Percentiles rank a stretch among this genome's conserved stretches.
Conservation (phyloP, 2,329 filamentous ascomycete species). For the Pestalotiopsis sp. region DNA sequence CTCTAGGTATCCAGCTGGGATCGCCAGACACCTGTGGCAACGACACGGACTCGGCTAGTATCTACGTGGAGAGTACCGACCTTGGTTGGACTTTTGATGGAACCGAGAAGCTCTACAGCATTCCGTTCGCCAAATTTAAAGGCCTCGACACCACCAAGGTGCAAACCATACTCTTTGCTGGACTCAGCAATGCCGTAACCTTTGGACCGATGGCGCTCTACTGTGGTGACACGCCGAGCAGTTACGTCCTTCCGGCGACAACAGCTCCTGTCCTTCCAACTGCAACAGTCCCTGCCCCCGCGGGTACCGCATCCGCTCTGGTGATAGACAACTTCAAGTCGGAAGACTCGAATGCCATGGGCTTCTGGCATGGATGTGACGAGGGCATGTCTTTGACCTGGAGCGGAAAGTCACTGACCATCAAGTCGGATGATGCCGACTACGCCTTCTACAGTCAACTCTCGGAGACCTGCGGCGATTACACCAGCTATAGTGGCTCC, state of each 20-base stretch:
- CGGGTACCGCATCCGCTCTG: slow-evolving; percentile 48
- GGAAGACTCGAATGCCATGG: slow-evolving; percentile 57
- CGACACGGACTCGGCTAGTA: slow-evolving; percentile 33
- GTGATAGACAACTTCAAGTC: slow-evolving; percentile 65
- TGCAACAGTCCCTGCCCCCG: slow-evolving; percentile 51
- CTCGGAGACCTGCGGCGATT: slow-evolving; percentile 55
- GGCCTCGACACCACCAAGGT: slow-evolving; percentile 55
- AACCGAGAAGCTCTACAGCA: slow-evolving; percentile 60
- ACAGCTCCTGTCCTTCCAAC: slow-evolving; percentile 43
- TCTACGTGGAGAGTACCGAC: slow-evolving; percentile 44
- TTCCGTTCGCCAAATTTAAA: slow-evolving; percentile 55
- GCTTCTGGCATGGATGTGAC: slow-evolving; percentile 68
- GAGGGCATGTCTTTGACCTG: slow-evolving; percentile 58
- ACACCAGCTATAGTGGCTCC: slow-evolving; percentile 54
- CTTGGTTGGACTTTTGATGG: slow-evolving; percentile 65
- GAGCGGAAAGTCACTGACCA: slow-evolving; percentile 52
- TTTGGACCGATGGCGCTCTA: slow-evolving; percentile 62
- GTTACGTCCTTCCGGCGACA: slow-evolving; percentile 49
- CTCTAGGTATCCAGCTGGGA: slow-evolving; percentile 54
- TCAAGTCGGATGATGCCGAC: slow-evolving; percentile 62
- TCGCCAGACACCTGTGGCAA: slow-evolving; percentile 47
- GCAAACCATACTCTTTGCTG: slow-evolving; percentile 52
- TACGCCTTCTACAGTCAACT: slow-evolving; percentile 64
- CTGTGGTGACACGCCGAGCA: slow-evolving; percentile 52
- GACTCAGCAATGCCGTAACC: slow-evolving; percentile 47